Evolutionary conservation across 169 alveolate species (phyloP), one percentile per base, ranked within the genome.

Genomic region (Eimeria brunetti): DNA sequence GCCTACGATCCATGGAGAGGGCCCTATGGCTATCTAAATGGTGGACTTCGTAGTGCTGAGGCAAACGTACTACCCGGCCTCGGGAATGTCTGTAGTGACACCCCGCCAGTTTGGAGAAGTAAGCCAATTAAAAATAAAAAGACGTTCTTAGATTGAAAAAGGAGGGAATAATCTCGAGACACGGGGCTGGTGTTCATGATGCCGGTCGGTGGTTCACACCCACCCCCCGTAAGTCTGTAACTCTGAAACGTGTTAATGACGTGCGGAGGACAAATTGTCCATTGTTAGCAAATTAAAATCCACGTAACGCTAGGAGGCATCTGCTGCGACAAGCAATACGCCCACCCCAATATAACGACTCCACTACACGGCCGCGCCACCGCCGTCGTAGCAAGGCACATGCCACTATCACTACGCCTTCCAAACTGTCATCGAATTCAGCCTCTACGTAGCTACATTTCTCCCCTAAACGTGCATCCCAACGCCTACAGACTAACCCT

Each of bases 181-280:
- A 46, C 60, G 85, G 58, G 60, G 85, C 85, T 75, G 85, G 85
- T 44, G 78, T 41, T 33, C 51, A 12, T 24, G 62, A 24, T 9
- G 53, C n/a, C 41, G 85, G 53, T 75, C 6, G 85, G 85, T 75
- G 85, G 85, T 44, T 75, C 18, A 44, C 85, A 12, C 58, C 62
- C 44, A 49, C 78, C 49, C 11, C 78, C 27, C 49, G 78, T n/a
- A 20, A n/a, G n/a, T n/a, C n/a, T n/a, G n/a, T n/a, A 0, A 67
- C 22, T 67, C 27, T 33, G 46, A 67, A 67, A 11, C 46, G 46
- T 67, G 49, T 33, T 67, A 2, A 30, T 33, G 49, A 14, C 78
- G 27, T 67, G 27, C 9, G n/a, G 2, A 14, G 78, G 22, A 62
- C 41, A 0, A 24, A 30, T 24, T 8, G 20, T 33, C 7, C 78